Conservation (phyloP, 371 early-diverging fungal species). For the Mucor plumbeus region DNA sequence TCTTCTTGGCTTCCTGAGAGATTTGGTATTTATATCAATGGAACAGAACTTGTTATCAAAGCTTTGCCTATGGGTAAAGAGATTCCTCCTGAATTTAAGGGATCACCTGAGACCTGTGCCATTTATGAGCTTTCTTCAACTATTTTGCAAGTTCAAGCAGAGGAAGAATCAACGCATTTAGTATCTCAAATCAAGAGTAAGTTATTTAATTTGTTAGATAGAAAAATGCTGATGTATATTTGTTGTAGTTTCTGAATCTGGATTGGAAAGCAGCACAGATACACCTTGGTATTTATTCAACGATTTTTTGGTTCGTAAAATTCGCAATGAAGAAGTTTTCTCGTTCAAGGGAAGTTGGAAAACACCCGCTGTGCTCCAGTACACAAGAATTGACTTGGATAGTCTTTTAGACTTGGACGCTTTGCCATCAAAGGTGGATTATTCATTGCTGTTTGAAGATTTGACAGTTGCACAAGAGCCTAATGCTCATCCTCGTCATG, state of each 20-base stretch:
- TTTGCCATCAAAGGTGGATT: constrained; percentile 47
- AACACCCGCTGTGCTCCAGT: constrained; percentile 77
- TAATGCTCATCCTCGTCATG: constrained; percentile 55
- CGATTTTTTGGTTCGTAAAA: constrained; percentile 88
- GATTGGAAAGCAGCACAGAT: constrained; percentile 38
- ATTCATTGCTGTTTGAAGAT: constrained; percentile 52
- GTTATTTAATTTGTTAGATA: not conserved
- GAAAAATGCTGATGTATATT: not conserved
- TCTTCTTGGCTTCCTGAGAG: constrained; percentile 59
- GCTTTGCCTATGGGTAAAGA: constrained; percentile 49
- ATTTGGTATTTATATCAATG: constrained; percentile 59
- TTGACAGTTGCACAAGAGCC: constrained; percentile 55
- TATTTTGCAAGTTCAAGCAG: constrained; percentile 68
- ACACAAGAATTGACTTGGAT: constrained; percentile 60
- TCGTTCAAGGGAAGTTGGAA: constrained; percentile 81
- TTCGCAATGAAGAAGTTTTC: constrained; percentile 71
- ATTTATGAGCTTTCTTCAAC: constrained; percentile 68
- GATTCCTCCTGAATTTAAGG: constrained; percentile 50
- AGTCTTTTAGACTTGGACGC: constrained; percentile 42
- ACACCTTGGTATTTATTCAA: constrained; percentile 90
- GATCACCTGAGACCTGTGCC: constrained; percentile 47
- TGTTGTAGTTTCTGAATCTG: constrained; percentile 39
- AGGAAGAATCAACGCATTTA: constrained; percentile 73
- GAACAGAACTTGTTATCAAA: constrained; percentile 47
- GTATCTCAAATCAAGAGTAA: constrained; percentile 76